Evolutionary conservation across 371 early-diverging fungal species (phyloP).

Genomic region (Rhizopus sp.): DNA sequence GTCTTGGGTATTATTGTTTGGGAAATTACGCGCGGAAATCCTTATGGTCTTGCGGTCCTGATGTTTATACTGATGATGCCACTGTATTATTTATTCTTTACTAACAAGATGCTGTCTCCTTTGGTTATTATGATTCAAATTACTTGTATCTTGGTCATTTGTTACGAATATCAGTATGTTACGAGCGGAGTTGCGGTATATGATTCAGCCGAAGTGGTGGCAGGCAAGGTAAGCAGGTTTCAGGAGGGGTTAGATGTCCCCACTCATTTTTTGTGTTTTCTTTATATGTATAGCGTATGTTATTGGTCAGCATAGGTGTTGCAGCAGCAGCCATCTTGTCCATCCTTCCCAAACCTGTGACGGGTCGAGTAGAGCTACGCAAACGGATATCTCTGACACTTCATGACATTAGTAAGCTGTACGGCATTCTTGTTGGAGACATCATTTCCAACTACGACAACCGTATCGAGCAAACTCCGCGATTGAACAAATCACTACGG

Average conservation of each 20-base stretch:
- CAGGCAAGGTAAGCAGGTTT: slow-evolving; percentile 43
- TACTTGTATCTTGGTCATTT: slow-evolving; percentile 34
- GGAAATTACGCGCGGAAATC: slow-evolving; percentile 44
- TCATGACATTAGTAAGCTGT: slow-evolving; percentile 39
- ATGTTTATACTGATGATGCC: slow-evolving; percentile 27
- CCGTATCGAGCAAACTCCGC: slow-evolving; percentile 16
- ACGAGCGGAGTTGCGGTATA: slow-evolving; percentile 13
- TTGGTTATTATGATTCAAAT: slow-evolving; percentile 33
- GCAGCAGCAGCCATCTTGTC: slow-evolving; percentile 37
- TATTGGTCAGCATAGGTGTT: slow-evolving; percentile 43
- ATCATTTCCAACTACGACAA: slow-evolving; percentile 8
- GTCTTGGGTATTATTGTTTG: slow-evolving; percentile 44
- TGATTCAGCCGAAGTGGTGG: slow-evolving; percentile 38
- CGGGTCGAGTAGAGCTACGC: slow-evolving; percentile 46
- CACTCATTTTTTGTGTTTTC: not conserved
- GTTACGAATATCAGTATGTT: slow-evolving; percentile 36
- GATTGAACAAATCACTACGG: slow-evolving; percentile 36
- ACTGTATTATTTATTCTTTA: slow-evolving; percentile 36
- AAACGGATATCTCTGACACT: slow-evolving; percentile 44
- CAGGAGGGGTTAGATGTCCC: not conserved
- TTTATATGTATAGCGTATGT: slow-evolving; percentile 32
- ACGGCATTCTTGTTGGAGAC: slow-evolving; percentile 33
- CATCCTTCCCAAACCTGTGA: slow-evolving; percentile 37
- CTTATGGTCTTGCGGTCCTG: slow-evolving; percentile 38
- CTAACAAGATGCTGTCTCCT: slow-evolving; percentile 20